Evolutionary conservation across 2,329 filamentous ascomycete genomes (phyloP).

Genomic region (Trichophyton schoenleinii): DNA sequence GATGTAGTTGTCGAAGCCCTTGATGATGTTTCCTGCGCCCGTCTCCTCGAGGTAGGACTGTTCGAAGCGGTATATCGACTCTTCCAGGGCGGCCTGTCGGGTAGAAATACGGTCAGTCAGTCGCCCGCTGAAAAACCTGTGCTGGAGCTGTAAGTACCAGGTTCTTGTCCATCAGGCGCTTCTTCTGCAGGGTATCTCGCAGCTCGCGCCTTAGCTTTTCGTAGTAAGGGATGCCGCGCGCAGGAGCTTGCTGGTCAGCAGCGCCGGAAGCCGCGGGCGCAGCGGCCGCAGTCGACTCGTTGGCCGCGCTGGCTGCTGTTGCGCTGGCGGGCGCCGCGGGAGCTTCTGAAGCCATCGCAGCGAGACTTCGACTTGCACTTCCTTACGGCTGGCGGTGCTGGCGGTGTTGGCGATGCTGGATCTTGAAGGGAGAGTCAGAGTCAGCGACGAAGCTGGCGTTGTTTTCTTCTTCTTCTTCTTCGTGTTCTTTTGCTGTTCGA

Average conservation of each 20-base stretch:
- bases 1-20: slow-evolving; percentile 95
- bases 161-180: slow-evolving; percentile 49
- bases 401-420: background rate
- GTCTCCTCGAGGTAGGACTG: slow-evolving; percentile 83
- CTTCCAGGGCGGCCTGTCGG: slow-evolving; percentile 51
- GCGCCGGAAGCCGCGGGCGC: slow-evolving; percentile 2
- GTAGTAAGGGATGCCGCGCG: slow-evolving; percentile 51
- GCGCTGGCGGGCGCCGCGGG: slow-evolving; percentile 9
- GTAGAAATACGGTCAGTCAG: background rate
- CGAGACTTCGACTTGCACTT: too few relatives aligned
- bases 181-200: slow-evolving; percentile 54
- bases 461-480: too few relatives aligned
- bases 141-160: slow-evolving; percentile 33
- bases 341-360: background rate
- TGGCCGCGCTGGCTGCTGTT: slow-evolving; percentile 8
- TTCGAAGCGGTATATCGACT: slow-evolving; percentile 73
- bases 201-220: slow-evolving; percentile 58
- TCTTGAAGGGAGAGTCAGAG: background rate
- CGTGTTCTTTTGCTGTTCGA: too few relatives aligned
- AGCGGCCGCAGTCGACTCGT: background rate
- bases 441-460: too few relatives aligned
- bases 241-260: slow-evolving; percentile 15
- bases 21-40: slow-evolving; percentile 82
- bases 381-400: background rate
- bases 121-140: background rate